Evolutionary conservation across 2,329 filamentous ascomycete genomes (phyloP).

Genomic region (Alternaria alternata): DNA sequence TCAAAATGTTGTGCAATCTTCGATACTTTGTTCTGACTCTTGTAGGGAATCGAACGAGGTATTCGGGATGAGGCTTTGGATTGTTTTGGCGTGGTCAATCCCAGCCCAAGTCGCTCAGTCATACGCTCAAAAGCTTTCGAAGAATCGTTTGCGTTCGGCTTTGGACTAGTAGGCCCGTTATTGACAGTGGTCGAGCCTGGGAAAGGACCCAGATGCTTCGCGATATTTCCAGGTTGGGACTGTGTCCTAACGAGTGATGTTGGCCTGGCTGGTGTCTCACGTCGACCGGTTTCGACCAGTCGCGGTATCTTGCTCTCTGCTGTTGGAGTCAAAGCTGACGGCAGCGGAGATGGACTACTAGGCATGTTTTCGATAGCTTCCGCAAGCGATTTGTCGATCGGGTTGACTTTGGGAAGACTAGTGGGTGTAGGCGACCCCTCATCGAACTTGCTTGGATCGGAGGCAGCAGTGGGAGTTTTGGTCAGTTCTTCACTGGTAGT

Average conservation of each 20-base stretch:
- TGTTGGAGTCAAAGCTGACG: constrained; percentile 22
- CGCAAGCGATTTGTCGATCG: constrained; percentile 44
- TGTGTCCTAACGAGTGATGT: constrained; percentile 42
- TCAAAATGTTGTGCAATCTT: constrained; percentile 96
- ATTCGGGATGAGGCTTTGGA: constrained; percentile 75
- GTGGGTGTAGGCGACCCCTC: constrained; percentile 43
- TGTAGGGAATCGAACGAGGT: constrained; percentile 75
- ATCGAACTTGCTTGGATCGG: constrained; percentile 29
- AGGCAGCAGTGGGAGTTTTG: constrained; percentile 38
- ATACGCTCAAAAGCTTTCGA: constrained; percentile 70
- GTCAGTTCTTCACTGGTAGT: constrained; percentile 32
- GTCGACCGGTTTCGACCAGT: constrained; percentile 45
- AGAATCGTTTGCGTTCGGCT: constrained; percentile 45
- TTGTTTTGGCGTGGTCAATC: constrained; percentile 64
- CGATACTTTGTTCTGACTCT: constrained; percentile 77
- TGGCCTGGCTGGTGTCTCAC: constrained; percentile 41
- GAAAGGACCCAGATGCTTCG: constrained; percentile 31
- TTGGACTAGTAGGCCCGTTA: constrained; percentile 31
- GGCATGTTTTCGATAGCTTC: constrained; percentile 49
- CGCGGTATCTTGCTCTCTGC: constrained; percentile 51
- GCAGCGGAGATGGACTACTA: constrained; percentile 31
- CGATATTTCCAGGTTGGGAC: constrained; percentile 46
- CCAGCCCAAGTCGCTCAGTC: constrained; percentile 73
- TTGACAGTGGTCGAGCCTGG: constrained; percentile 26
- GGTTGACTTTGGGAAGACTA: constrained; percentile 41